Evolutionary conservation across 2,329 filamentous ascomycete genomes (phyloP).

Genomic region (Cryphonectria japonica): DNA sequence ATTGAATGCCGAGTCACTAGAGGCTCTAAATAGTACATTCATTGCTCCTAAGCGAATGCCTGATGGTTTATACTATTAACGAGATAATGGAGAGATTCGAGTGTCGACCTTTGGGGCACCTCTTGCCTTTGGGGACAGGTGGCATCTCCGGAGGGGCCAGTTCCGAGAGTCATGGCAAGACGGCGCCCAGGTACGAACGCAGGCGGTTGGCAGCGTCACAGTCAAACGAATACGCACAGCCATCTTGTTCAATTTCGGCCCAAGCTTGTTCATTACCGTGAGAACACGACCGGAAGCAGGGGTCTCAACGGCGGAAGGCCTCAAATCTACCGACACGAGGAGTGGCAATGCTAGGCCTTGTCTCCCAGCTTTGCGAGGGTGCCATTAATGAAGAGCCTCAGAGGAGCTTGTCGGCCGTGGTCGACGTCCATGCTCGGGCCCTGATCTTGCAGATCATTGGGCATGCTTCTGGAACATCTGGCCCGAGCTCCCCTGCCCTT

Average conservation of each 20-base stretch:
- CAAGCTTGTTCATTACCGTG: not conserved
- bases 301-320: not conserved
- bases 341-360: not conserved
- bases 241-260: not conserved
- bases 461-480: constrained; percentile 13
- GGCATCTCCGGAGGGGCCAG: constrained; percentile 11
- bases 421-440: not conserved
- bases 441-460: constrained; percentile 7
- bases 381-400: not conserved
- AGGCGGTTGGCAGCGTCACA: not conserved
- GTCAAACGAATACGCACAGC: not conserved
- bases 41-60: not conserved
- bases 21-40: not conserved
- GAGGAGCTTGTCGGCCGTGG: not conserved
- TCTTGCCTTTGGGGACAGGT: not conserved
- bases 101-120: not conserved
- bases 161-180: not conserved
- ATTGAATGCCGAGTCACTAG: not conserved
- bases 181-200: not conserved
- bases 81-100: not conserved
- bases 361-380: not conserved
- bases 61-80: not conserved
- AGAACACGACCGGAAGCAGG: not conserved
- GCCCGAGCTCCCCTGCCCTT: constrained; percentile 11
- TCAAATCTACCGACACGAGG: constrained; percentile 15